Evolutionary conservation across 805 yeast species (phyloP).

Genomic region (Yamadazyma ubonensis): DNA sequence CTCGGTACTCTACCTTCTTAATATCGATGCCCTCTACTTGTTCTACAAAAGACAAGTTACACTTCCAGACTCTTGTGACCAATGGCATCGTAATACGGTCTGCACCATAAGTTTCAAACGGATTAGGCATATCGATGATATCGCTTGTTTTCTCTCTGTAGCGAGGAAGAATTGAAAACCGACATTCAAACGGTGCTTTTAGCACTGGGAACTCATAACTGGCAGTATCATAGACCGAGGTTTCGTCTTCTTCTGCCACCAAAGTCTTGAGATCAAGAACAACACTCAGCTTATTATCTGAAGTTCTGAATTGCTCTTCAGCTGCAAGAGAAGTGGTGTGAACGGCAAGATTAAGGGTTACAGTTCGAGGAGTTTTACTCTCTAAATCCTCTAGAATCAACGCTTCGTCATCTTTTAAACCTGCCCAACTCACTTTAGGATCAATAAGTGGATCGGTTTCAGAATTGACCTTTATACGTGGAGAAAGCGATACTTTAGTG

Average conservation of each 20-base stretch:
- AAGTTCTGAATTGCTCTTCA: slow-evolving; percentile 13
- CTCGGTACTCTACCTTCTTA: slow-evolving; percentile 8
- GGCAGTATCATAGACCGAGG: slow-evolving; percentile 22
- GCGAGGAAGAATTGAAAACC: slow-evolving; percentile 26
- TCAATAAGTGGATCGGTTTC: slow-evolving; percentile 10
- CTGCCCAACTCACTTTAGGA: slow-evolving; percentile 31
- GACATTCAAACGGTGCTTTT: slow-evolving; percentile 24
- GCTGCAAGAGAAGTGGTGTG: slow-evolving; percentile 19
- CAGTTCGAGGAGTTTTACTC: slow-evolving; percentile 3
- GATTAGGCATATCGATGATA: slow-evolving; percentile 35
- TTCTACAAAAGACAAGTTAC: slow-evolving; percentile 15
- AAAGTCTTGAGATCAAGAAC: slow-evolving; percentile 25
- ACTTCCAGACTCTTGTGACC: slow-evolving; percentile 32
- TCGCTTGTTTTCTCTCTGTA: slow-evolving; percentile 19
- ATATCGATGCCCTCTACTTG: slow-evolving; percentile 8
- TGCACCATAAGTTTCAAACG: slow-evolving; percentile 28
- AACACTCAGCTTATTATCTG: slow-evolving; percentile 12
- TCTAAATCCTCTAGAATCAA: slow-evolving; percentile 22
- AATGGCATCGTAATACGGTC: slow-evolving; percentile 29
- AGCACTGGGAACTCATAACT: slow-evolving; percentile 23
- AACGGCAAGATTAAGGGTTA: slow-evolving; percentile 22
- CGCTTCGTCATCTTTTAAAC: slow-evolving; percentile 40
- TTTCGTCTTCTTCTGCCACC: slow-evolving; percentile 21
- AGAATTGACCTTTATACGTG: slow-evolving; percentile 17
- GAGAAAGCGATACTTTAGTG: slow-evolving; percentile 21